phyloP scores from a whole-genome alignment of 2,329 filamentous ascomycete genomes.

The Lasiodiplodia sp. region DNA sequence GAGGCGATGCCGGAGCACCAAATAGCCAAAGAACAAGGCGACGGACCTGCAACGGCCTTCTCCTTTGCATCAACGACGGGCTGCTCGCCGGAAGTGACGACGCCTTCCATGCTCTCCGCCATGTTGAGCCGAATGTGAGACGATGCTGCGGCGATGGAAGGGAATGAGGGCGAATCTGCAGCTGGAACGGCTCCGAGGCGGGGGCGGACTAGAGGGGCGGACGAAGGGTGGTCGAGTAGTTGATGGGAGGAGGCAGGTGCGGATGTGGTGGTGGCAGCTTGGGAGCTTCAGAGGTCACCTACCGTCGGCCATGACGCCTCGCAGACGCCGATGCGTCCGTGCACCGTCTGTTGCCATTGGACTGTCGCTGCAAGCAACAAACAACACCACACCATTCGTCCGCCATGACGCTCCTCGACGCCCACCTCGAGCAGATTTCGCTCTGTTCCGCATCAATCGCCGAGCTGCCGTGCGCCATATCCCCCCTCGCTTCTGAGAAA shows the following conservation, averaged over 20 bases:
- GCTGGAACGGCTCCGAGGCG: not conserved
- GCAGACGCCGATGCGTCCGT: conserved; percentile 11
- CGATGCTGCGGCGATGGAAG: conserved; percentile 31
- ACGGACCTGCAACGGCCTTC: conserved; percentile 49
- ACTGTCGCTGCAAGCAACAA: not conserved
- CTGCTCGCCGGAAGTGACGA: conserved; percentile 50
- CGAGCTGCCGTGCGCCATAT: conserved; percentile 51
- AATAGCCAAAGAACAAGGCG: not conserved
- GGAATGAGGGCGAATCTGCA: conserved; percentile 23
- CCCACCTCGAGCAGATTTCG: conserved; percentile 60
- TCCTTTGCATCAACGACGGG: conserved; percentile 50
- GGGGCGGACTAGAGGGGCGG: not conserved
- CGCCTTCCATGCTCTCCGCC: conserved; percentile 61
- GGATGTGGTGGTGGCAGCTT: conserved; percentile 23
- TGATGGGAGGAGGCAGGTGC: conserved; percentile 24
- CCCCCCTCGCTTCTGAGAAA: not conserved
- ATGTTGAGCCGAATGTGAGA: conserved; percentile 38
- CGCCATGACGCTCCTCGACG: conserved; percentile 53
- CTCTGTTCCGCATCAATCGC: conserved; percentile 57
- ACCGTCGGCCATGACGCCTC: conserved; percentile 23
- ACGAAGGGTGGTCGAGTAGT: conserved; percentile 12
- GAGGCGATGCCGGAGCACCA: not conserved
- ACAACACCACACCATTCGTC: conserved; percentile 23
- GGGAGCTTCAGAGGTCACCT: conserved; percentile 18
- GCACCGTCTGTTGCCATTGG: conserved; percentile 10